Conservation (phyloP, 1,284 basidiomycete genomes). For the Trametes hirsuta region DNA sequence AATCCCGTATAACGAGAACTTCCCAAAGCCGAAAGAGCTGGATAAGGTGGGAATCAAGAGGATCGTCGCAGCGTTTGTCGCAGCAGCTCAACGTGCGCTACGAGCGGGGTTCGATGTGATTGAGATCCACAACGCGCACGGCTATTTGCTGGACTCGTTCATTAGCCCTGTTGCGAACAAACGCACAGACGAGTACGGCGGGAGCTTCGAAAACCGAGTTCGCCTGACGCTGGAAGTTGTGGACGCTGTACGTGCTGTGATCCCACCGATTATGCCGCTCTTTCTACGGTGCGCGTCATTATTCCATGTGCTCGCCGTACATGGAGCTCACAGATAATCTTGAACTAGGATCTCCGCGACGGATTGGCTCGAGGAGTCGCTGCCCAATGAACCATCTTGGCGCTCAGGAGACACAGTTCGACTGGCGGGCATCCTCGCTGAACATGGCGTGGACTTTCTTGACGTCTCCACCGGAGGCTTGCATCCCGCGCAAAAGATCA, state of each 20-base stretch:
- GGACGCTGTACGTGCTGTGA: slow-evolving; percentile 38
- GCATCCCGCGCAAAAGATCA: slow-evolving; percentile 38
- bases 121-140: slow-evolving; percentile 57
- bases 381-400: slow-evolving; percentile 51
- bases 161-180: slow-evolving; percentile 67
- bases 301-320: slow-evolving; percentile 34
- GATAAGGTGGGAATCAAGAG: slow-evolving; percentile 55
- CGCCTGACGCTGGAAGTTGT: slow-evolving; percentile 51
- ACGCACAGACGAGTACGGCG: slow-evolving; percentile 76
- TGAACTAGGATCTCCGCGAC: slow-evolving; percentile 53
- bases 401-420: slow-evolving; percentile 57
- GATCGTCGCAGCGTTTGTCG: slow-evolving; percentile 62
- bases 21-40: slow-evolving; percentile 53
- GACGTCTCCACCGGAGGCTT: slow-evolving; percentile 60
- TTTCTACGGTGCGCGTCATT: slow-evolving; percentile 38
- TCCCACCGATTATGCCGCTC: slow-evolving; percentile 28
- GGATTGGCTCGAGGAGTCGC: slow-evolving; percentile 56
- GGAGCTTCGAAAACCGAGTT: slow-evolving; percentile 71
- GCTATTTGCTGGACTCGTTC: slow-evolving; percentile 60
- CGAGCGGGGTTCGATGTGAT: slow-evolving; percentile 47
- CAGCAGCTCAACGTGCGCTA: slow-evolving; percentile 56
- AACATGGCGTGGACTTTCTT: slow-evolving; percentile 59
- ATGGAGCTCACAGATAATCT: slow-evolving; percentile 18
- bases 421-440: slow-evolving; percentile 50
- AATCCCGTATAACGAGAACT: slow-evolving; percentile 38